Evolutionary conservation across 805 yeast species (phyloP), one percentile per base, ranked within the genome.

Genomic region (Ogataea haglerorum): DNA sequence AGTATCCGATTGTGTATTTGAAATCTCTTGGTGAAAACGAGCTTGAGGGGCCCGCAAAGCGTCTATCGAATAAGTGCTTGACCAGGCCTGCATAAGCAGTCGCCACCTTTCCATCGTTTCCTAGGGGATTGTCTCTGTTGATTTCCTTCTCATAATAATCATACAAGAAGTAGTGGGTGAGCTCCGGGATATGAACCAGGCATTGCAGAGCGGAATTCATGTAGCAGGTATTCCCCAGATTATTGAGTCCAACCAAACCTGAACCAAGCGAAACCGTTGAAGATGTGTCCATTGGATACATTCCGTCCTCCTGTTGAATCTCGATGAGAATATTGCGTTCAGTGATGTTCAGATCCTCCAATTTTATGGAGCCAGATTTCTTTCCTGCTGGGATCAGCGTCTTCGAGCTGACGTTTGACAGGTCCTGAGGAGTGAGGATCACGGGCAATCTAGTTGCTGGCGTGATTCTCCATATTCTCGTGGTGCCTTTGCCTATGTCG

Each of bases 151-250:
- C 69, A 57, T 68, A 85, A 12, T 75, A 67, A 40, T 76, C 75
- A 53, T 73, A 76, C 26, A 82, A 63, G 53, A 91, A 93, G 57
- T 88, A 91, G 30, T 78, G 72, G 8, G 82, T 76, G 18, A 93
- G 62, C 59, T 88, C 96, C 1, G 95, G 95, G 10, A 90, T 73
- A 56, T 91, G 98, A 0, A 78, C 74, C 30, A 91, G 65, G 55
- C 97, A 91, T 57, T 93, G 98, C 32, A 91, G 64, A 0, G 96
- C 96, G 8, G 95, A 85, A 60, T 88, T 89, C 97, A 90, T 89
- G 60, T 88, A 90, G 61, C 97, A 90, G 0, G 95, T 82, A 58
- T 90, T 90, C 2, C 97, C 97, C 46, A 89, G 65, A 56, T 87
- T 90, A 38, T 72, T 66, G 55, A 82, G 49, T 46, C 97, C 82